Evolutionary conservation across 2,329 filamentous ascomycete genomes (phyloP).

Genomic region (Apiospora pterosperma): DNA sequence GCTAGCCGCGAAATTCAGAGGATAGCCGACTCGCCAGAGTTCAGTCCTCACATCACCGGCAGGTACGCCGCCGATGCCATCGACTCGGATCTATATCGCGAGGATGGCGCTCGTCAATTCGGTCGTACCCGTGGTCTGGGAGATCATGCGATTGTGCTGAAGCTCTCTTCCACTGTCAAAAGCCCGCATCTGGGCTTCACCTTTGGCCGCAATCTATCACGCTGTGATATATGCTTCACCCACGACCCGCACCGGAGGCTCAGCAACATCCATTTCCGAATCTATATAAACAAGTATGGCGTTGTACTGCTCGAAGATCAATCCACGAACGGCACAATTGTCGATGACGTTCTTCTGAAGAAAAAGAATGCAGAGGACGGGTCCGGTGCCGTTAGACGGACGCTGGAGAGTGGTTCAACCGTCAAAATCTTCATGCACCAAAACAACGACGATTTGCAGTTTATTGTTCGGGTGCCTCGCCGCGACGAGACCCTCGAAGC

Average conservation of each 20-base stretch:
- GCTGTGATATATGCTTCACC: constrained; percentile 70
- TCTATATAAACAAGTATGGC: constrained; percentile 82
- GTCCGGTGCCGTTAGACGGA: constrained; percentile 45
- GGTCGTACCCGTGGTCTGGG: constrained; percentile 50
- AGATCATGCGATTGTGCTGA: constrained; percentile 70
- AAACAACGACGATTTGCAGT: constrained; percentile 61
- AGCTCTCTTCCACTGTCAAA: constrained; percentile 71
- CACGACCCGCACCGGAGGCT: constrained; percentile 69
- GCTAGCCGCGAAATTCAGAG: constrained; percentile 67
- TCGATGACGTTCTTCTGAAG: constrained; percentile 70
- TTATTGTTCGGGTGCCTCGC: constrained; percentile 80
- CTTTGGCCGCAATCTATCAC: constrained; percentile 73
- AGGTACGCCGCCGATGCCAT: constrained; percentile 46
- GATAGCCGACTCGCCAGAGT: constrained; percentile 39
- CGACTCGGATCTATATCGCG: constrained; percentile 46
- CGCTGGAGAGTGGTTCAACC: constrained; percentile 68
- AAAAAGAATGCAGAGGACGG: constrained; percentile 31
- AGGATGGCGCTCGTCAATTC: constrained; percentile 49
- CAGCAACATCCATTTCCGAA: constrained; percentile 94
- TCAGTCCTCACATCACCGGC: constrained; percentile 47
- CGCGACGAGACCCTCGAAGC: constrained; percentile 63
- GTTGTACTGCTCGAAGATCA: constrained; percentile 89
- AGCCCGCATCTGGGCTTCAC: constrained; percentile 70
- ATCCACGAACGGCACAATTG: constrained; percentile 93
- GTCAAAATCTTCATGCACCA: constrained; percentile 64